Evolutionary conservation across 306 rosid genomes (phyloP), one percentile per base, ranked within the genome.

Genomic region (Citrullus colocynthis): DNA sequence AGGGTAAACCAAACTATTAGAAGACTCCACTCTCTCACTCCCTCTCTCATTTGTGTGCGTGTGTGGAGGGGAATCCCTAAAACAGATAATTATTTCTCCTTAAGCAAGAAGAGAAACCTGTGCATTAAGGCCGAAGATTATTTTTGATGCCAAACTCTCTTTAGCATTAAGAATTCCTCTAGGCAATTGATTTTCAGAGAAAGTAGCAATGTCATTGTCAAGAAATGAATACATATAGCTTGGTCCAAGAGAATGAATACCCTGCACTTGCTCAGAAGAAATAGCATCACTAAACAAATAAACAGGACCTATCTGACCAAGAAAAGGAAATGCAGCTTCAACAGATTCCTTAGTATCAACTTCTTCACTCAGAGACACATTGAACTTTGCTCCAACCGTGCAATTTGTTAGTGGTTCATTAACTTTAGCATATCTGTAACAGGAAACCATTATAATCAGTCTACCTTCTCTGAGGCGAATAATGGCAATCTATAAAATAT

Each of bases 141-240:
- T 89, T 89, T 86, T 95, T 58, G 95, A 89, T 57, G 97, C 89
- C 80, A 95, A 96, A 71, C 93, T 91, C 76, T 95, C 98, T 85
- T 90, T 95, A 21, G 85, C 87, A 89, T 92, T 91, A 80, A 92
- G 93, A 86, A 95, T 88, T 63, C 92, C 97, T 77, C 89, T 89
- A 42, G 91, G 91, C 74, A 88, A 78, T 42, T 83, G 89, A 82
- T 87, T 91, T 60, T 90, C 96, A 79, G 81, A 86, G 67, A 89
- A 84, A 24, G 91, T 86, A 65, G 90, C 84, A 36, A 93, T 89
- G 84, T 95, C 98, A 83, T 85, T 90, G 80, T 92, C 97, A 82
- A 92, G 96, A 86, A 95, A 92, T 5, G 96, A 89, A 84, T 92
- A 95, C 97, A 95, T 95, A 86, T 95, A 95, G 82, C 96, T 95